Evolutionary conservation across 192 early-diverging fungal species (phyloP).

Genomic region (Coemansia sp.): DNA sequence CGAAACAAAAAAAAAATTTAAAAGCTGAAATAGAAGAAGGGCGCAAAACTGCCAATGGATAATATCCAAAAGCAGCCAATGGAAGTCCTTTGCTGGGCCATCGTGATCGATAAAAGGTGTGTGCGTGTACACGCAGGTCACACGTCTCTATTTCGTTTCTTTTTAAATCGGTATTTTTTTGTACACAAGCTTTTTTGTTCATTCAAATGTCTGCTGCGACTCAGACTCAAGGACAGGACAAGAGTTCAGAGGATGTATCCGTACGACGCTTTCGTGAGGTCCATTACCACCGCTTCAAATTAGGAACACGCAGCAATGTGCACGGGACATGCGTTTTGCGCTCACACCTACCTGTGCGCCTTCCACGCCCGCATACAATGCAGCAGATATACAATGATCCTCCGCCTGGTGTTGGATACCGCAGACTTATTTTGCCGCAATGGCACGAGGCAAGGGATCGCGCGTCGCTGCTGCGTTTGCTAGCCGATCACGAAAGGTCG

Average conservation of each 20-base stretch:
- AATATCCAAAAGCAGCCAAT: too few relatives aligned
- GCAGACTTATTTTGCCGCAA: slow-evolving; percentile 15
- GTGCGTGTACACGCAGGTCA: too few relatives aligned
- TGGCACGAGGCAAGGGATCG: slow-evolving; percentile 22
- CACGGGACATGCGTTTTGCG: slow-evolving; percentile 48
- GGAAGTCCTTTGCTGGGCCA: too few relatives aligned
- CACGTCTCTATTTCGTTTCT: too few relatives aligned
- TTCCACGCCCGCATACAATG: slow-evolving; percentile 52
- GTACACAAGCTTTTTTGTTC: neutral
- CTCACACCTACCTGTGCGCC: slow-evolving; percentile 44
- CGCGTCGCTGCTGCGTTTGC: slow-evolving; percentile 1
- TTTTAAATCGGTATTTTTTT: neutral
- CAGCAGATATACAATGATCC: slow-evolving; percentile 45
- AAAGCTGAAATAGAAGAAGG: neutral
- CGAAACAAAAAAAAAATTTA: neutral
- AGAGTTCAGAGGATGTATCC: slow-evolving; percentile 10
- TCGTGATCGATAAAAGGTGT: too few relatives aligned
- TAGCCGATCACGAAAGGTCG: slow-evolving; percentile 18
- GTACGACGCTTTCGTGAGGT: slow-evolving; percentile 51
- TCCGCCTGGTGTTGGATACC: slow-evolving; percentile 49
- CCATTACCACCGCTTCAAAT: slow-evolving; percentile 48
- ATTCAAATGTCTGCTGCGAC: neutral
- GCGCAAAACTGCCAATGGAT: too few relatives aligned
- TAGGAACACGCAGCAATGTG: slow-evolving; percentile 52
- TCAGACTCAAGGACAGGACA: neutral